Conservation (phyloP, 768 basidiomycete genomes). For the Mrakia frigida region DNA sequence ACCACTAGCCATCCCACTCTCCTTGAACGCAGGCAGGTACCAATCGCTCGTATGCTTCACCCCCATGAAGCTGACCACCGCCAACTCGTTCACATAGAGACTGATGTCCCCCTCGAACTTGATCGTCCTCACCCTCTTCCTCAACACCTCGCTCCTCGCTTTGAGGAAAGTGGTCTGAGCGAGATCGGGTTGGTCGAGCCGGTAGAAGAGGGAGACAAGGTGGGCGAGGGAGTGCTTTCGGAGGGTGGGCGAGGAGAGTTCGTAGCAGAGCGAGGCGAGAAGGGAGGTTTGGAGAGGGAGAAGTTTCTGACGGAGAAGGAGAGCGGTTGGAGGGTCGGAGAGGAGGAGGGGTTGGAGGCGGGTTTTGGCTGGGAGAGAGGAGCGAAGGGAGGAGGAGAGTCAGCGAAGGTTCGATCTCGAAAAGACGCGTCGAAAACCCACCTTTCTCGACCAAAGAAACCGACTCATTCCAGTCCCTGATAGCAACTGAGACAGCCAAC, state of each 20-base stretch:
- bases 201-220: constrained; percentile 66
- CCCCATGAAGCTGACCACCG: constrained; percentile 83
- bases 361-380: constrained; percentile 18
- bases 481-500: constrained; percentile 80
- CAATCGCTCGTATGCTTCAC: constrained; percentile 98
- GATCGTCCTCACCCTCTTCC: constrained; percentile 74
- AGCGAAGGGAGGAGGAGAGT: background rate
- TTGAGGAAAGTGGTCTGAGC: constrained; percentile 78
- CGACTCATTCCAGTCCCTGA: constrained; percentile 82
- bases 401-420: background rate
- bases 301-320: constrained; percentile 57
- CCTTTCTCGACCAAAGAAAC: constrained; percentile 80
- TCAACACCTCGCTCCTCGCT: constrained; percentile 69
- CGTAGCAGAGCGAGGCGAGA: constrained; percentile 62
- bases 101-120: constrained; percentile 82
- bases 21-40: constrained; percentile 92
- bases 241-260: constrained; percentile 68
- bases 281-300: constrained; percentile 62
- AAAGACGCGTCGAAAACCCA: constrained; percentile 38
- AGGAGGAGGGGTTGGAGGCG: background rate
- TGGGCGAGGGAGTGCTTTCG: constrained; percentile 68
- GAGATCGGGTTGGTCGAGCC: constrained; percentile 67
- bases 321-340: constrained; percentile 26
- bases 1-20: constrained; percentile 91
- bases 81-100: constrained; percentile 78